Evolutionary conservation across 805 yeast species (phyloP), one percentile per base, ranked within the genome.

Genomic region (Wickerhamomyces alni): DNA sequence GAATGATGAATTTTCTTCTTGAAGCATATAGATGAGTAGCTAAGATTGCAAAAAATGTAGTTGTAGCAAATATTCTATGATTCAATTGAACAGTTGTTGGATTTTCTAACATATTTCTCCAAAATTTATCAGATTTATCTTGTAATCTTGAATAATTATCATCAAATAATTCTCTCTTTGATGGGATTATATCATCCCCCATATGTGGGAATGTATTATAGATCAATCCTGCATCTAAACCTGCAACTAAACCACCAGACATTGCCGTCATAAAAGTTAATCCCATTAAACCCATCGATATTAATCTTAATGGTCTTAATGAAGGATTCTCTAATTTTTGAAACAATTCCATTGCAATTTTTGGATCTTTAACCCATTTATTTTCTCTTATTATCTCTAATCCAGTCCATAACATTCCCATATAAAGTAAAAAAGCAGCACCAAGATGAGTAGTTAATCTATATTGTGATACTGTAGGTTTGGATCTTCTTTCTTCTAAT

Each of bases 201-300:
- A 93, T 93, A 53, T 82, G 85, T 25, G 99, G 99, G 74, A 88
- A 93, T 4, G 94, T 82, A 62, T 93, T 93, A 64, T 93, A 93
- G 49, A 93, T 88, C 62, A 89, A 69, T 36, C 99, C 99, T 3
- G 99, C 99, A 63, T 93, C 99, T 40, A 93, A 70, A 8, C 99
- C 99, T 13, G 99, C 99, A 33, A 93, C 99, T 72, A 93, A 78
- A 13, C 96, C 97, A 45, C 99, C 99, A 10, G 95, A 77, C 94
- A 93, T 84, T 15, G 97, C 96, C 16, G 99, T 93, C 30, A 82
- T 43, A 52, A 88, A 91, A 1, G 91, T 82, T 38, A 91, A 64
- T 2, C 69, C 79, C 24, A 87, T 66, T 30, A 93, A 63, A 0
- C 71, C 82, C 9, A 64, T 43, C 2, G 86, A 73, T 26, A 72